Evolutionary conservation across 2,329 filamentous ascomycete genomes (phyloP).

Genomic region (Nothopassalora personata): DNA sequence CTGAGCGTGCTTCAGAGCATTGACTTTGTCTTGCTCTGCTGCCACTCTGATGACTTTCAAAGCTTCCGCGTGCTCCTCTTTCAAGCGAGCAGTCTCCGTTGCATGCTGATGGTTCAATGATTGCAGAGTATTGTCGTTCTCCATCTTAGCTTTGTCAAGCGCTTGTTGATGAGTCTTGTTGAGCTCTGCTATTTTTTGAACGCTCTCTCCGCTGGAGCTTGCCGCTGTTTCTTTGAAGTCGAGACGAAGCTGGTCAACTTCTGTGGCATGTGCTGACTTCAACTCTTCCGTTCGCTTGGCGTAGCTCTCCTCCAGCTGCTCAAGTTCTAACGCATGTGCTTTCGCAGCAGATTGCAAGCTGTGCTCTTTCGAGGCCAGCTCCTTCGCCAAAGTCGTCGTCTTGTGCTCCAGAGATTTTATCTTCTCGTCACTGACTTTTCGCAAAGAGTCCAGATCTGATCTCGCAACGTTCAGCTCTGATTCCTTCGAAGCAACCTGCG

Average conservation of each 20-base stretch:
- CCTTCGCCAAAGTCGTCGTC: neutral
- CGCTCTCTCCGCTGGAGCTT: neutral
- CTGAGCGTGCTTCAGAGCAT: neutral
- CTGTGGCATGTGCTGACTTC: neutral
- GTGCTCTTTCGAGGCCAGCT: neutral
- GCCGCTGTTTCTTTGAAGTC: neutral
- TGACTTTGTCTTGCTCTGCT: neutral
- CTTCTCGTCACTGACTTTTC: neutral
- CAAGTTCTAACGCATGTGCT: neutral
- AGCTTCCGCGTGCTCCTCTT: neutral
- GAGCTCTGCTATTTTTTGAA: neutral
- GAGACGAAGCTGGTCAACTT: neutral
- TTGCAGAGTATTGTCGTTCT: neutral
- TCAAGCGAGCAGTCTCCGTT: neutral
- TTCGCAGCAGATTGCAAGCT: neutral
- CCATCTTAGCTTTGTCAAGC: neutral
- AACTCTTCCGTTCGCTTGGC: neutral
- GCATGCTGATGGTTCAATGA: neutral
- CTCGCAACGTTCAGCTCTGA: neutral
- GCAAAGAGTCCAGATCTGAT: neutral
- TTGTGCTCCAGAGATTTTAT: neutral
- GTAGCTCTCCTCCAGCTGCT: neutral
- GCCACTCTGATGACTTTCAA: neutral
- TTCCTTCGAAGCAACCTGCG: neutral
- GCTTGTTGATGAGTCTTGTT: neutral